Base-by-base conservation (phyloP, 495 filamentous ascomycete genomes). In the Daldinia decipiens region DNA sequence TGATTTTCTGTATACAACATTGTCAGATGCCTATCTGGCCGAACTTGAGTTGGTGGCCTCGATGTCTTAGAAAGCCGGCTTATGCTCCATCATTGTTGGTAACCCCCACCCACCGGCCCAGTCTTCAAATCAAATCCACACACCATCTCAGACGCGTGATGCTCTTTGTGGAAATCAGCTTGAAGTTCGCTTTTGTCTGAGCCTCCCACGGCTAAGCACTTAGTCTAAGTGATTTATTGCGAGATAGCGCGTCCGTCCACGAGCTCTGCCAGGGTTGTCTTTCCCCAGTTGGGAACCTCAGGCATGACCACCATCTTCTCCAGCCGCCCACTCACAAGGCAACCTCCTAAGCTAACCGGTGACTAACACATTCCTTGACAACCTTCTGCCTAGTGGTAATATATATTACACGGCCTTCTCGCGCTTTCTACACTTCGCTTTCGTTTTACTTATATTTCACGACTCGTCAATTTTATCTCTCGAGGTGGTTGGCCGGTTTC, bases 1-100 rank as follows among this genome's bases (percentile, higher is more conserved):
- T 60, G 31, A 47, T 54, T 72, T 64, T 65, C 27, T 57, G 65
- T 52, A 58, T 76, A 72, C 59, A 61, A 31, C 58, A 72, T 65
- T 76, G 75, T 77, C 75, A 77, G 75, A 77, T 77, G 75, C 39
- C 66, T 70, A 67, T 66, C 62, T 68, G 50, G 59, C 70, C 54
- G 45, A 60, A 36, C 56, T 36, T 26, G 52, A 67, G 36, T 64
- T 65, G 68, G 71, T 70, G 71, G 53, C 59, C 67, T 69, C 54
- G 67, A 74, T 74, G 71, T 74, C 71, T 74, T 74, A 58, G 59
- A 70, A 74, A 71, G 29, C 71, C 57, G 59, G 71, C 71, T 73
- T 73, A 73, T 69, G 70, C 61, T 73, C 65, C 58, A 39, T 62
- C 70, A 54, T 53, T 56, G 24, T 69, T 53, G 62, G 57, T 62